A percentile compares a stretch with the other conserved stretches of the same genome.
phyloP scores from a whole-genome alignment of 1,139 yeast genomes.

The Candida sp. region DNA sequence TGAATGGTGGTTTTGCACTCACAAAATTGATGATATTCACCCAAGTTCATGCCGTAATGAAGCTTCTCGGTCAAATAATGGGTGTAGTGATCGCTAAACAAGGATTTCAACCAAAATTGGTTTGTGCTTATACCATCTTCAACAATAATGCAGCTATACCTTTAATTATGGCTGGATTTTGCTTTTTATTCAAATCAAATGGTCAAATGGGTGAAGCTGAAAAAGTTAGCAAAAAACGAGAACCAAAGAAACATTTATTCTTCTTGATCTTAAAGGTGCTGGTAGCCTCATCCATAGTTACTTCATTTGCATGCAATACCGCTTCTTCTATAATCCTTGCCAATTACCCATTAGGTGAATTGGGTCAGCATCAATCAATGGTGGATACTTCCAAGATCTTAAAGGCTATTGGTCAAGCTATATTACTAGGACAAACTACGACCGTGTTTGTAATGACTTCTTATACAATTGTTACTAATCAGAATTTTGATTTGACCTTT shows the following conservation, averaged over 20 bases:
- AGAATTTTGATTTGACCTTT: background rate
- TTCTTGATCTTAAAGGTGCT: background rate
- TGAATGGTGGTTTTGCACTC: conserved; percentile 1
- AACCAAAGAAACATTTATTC: background rate
- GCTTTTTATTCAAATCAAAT: conserved; percentile 1
- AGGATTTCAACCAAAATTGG: background rate
- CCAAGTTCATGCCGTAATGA: background rate
- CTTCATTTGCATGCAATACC: background rate
- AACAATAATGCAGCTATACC: background rate
- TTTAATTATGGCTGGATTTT: conserved; percentile 1
- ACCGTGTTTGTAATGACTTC: background rate
- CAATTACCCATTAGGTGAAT: background rate
- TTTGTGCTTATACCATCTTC: background rate
- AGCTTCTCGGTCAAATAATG: background rate
- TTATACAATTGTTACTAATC: background rate
- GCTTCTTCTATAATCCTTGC: background rate
- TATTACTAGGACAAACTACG: conserved; percentile 19
- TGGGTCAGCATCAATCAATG: conserved; percentile 2
- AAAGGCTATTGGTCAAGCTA: conserved; percentile 30
- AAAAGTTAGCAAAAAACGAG: background rate
- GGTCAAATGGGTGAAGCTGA: conserved; percentile 1
- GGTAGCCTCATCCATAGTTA: background rate
- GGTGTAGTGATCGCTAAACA: background rate
- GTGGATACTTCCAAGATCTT: conserved; percentile 22
- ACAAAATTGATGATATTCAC: conserved; percentile 1